phyloP scores from a whole-genome alignment of 306 rosid genomes.

The Acacia crassicarpa region DNA sequence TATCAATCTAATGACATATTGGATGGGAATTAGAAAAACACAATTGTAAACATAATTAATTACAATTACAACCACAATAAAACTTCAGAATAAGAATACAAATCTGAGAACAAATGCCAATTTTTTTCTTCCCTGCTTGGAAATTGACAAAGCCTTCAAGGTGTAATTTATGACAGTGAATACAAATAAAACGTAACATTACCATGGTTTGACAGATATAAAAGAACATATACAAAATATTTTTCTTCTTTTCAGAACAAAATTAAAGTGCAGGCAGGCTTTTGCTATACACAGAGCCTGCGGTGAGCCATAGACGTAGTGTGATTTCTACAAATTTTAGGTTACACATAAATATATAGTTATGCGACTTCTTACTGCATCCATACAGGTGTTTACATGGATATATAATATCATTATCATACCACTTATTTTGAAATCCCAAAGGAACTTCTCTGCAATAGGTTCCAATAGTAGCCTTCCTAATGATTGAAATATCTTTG shows the following conservation, averaged over 20 bases:
- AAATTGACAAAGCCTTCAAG: background rate
- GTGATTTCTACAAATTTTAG: background rate
- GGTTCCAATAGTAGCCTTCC: conserved; percentile 69
- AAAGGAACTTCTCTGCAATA: conserved; percentile 65
- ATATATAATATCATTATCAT: conserved; percentile 34
- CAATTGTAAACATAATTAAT: background rate
- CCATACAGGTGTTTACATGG: conserved; percentile 18
- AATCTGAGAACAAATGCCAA: background rate
- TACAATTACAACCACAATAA: conserved; percentile 2
- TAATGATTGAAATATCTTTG: conserved; percentile 58
- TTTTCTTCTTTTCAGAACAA: conserved; percentile 23
- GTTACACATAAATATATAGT: background rate
- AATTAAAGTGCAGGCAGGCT: background rate
- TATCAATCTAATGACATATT: conserved; percentile 7
- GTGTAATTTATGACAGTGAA: background rate
- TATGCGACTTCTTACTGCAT: conserved; percentile 17
- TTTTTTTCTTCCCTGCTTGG: background rate
- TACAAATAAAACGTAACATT: conserved; percentile 26
- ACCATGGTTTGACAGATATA: conserved; percentile 17
- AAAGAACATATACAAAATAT: conserved; percentile 15
- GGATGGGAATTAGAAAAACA: conserved; percentile 7
- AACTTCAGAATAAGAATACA: background rate
- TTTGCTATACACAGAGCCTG: background rate
- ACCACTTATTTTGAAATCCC: conserved; percentile 59
- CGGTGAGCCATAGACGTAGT: background rate